These are phyloP conservation scores for Chalaropsis thielavioides DNA, from an alignment of 2,329 filamentous ascomycete genomes.

Conservation along the genomic window DNA sequence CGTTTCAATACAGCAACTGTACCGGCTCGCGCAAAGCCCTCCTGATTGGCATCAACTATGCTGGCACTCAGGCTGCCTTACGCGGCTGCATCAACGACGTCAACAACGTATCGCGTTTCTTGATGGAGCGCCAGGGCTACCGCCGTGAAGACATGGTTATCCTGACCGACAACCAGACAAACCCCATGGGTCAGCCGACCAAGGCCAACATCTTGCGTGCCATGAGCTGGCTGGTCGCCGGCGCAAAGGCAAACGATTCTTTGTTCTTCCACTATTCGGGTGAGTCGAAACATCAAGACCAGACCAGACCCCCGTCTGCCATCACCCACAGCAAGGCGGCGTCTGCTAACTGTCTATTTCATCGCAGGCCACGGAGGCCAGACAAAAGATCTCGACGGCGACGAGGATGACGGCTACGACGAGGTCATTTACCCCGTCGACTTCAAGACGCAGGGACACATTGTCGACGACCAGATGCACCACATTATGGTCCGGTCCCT, in stretches of 20 bases:
- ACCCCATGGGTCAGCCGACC: constrained; percentile 41
- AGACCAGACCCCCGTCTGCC: background rate
- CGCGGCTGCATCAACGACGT: constrained; percentile 47
- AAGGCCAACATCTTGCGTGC: constrained; percentile 41
- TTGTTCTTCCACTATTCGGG: constrained; percentile 46
- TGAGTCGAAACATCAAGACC: background rate
- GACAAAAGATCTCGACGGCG: constrained; percentile 40
- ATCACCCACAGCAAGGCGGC: background rate
- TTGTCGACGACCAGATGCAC: constrained; percentile 46
- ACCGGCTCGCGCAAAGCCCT: constrained; percentile 59
- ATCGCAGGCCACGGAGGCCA: constrained; percentile 38
- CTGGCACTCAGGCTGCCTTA: constrained; percentile 40
- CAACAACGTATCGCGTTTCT: constrained; percentile 43
- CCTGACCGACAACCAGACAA: constrained; percentile 42
- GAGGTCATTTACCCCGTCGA: constrained; percentile 45
- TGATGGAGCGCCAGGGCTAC: constrained; percentile 40
- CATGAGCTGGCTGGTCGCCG: constrained; percentile 46
- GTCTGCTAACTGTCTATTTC: background rate
- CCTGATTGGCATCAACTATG: constrained; percentile 48
- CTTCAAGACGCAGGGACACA: constrained; percentile 38
- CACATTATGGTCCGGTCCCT: constrained; percentile 49
- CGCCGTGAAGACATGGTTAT: constrained; percentile 44
- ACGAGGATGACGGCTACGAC: constrained; percentile 43
- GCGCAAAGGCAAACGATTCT: constrained; percentile 41
- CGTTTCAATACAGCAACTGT: constrained; percentile 83